Conservation (phyloP, 129 eudicot species). For the Scalesia atractyloides region DNA sequence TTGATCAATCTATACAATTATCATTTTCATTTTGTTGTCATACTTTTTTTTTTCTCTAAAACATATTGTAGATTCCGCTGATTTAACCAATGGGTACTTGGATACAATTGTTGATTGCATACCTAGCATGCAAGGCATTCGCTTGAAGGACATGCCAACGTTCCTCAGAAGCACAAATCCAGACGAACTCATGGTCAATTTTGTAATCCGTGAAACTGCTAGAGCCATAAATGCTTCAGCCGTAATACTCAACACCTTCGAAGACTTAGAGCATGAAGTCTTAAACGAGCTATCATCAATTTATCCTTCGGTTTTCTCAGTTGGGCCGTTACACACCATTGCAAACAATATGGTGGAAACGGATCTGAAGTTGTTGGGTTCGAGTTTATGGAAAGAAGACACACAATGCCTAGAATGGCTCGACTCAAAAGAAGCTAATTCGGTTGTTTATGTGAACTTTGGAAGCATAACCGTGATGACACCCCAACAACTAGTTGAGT, state of each 20-base stretch:
- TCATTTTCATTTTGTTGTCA: neutral
- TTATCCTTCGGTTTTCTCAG: slow-evolving; percentile 6
- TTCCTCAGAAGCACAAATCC: slow-evolving; percentile 37
- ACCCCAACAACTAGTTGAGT: slow-evolving; percentile 31
- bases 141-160: slow-evolving; percentile 39
- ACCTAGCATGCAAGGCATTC: slow-evolving; percentile 37
- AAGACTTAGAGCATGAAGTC: slow-evolving; percentile 33
- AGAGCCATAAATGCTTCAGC: slow-evolving; percentile 28
- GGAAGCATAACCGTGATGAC: slow-evolving; percentile 42
- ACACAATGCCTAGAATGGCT: slow-evolving; percentile 30
- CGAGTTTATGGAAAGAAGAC: slow-evolving; percentile 36
- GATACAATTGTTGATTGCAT: slow-evolving; percentile 36
- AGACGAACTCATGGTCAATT: slow-evolving; percentile 36
- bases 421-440: slow-evolving; percentile 20
- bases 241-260: slow-evolving; percentile 35
- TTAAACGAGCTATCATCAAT: slow-evolving; percentile 27
- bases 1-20: neutral
- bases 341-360: neutral
- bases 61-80: slow-evolving; percentile 22
- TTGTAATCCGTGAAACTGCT: slow-evolving; percentile 14
- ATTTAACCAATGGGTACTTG: slow-evolving; percentile 39
- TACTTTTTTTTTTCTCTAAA: neutral
- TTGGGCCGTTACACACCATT: slow-evolving; percentile 24
- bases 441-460: slow-evolving; percentile 37
- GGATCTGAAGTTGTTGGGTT: neutral